phyloP scores from a whole-genome alignment of 129 eudicot species.

The Apium graveolens region DNA sequence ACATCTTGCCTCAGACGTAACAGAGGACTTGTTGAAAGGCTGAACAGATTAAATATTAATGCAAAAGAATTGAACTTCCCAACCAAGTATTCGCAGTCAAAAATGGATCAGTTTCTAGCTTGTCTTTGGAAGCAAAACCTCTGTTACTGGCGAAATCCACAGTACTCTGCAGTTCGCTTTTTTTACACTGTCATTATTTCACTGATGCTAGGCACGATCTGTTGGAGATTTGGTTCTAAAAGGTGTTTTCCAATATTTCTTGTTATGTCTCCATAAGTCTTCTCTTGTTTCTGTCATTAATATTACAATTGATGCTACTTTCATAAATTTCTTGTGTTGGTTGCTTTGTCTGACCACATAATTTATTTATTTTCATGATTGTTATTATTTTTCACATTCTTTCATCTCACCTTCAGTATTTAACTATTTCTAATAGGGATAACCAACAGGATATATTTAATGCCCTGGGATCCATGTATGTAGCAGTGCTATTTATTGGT shows the following conservation, averaged over 20 bases:
- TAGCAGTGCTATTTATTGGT: slow-evolving; percentile 84
- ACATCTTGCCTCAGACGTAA: slow-evolving; percentile 49
- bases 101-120: slow-evolving; percentile 57
- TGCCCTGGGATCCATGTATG: slow-evolving; percentile 96
- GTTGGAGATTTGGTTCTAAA: slow-evolving; percentile 95
- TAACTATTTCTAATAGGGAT: slow-evolving; percentile 37
- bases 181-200: slow-evolving; percentile 90
- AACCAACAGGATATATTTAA: slow-evolving; percentile 79
- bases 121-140: slow-evolving; percentile 97
- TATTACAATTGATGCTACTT: neutral
- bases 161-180: slow-evolving; percentile 96
- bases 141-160: slow-evolving; percentile 97
- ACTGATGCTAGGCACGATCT: slow-evolving; percentile 91
- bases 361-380: neutral
- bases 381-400: neutral
- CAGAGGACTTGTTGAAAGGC: slow-evolving; percentile 69
- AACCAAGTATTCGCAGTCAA: slow-evolving; percentile 65
- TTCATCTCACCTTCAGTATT: neutral
- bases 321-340: neutral
- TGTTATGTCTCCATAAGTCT: neutral
- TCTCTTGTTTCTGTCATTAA: neutral
- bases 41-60: slow-evolving; percentile 59
- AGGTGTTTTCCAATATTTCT: slow-evolving; percentile 32
- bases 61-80: slow-evolving; percentile 82
- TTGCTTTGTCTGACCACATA: neutral